These are phyloP conservation scores for Patellifolia procumbens DNA, from an alignment of 179 eudicot genomes.

Conservation along the genomic window DNA sequence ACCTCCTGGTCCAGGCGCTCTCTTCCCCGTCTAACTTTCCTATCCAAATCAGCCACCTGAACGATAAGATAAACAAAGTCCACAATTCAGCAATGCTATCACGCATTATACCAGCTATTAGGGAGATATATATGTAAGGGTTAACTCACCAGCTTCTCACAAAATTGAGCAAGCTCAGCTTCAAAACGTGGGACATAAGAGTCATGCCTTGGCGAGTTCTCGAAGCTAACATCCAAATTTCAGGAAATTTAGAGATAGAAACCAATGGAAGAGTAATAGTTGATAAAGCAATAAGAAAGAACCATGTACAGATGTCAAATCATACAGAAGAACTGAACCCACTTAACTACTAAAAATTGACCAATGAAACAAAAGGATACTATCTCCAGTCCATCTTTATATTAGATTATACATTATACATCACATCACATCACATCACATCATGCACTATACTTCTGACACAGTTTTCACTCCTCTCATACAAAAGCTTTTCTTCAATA, in stretches of 20 bases:
- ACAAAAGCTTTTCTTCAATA: neutral
- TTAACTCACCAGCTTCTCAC: slow-evolving; percentile 85
- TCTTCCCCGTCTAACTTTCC: slow-evolving; percentile 87
- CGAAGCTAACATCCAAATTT: slow-evolving; percentile 60
- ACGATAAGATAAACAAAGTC: slow-evolving; percentile 10
- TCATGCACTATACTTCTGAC: neutral
- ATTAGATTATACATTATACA: too few species aligned
- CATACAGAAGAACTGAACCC: neutral
- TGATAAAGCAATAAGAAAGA: neutral
- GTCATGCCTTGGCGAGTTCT: slow-evolving; percentile 85
- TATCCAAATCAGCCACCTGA: slow-evolving; percentile 88
- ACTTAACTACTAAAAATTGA: neutral
- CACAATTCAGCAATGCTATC: neutral
- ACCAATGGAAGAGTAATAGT: neutral
- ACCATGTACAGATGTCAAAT: neutral
- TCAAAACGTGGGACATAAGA: slow-evolving; percentile 85
- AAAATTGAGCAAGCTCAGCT: slow-evolving; percentile 86
- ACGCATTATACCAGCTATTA: neutral
- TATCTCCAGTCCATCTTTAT: neutral
- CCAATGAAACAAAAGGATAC: neutral
- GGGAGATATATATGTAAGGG: neutral
- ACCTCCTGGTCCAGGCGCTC: slow-evolving; percentile 95
- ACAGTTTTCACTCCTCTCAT: neutral
- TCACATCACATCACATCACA: neutral
- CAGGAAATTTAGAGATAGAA: slow-evolving; percentile 15